Percentiles rank a stretch among this genome's conserved stretches.
These are phyloP conservation scores for Quercus robur DNA, from an alignment of 306 rosid species.

Conservation along the genomic window DNA sequence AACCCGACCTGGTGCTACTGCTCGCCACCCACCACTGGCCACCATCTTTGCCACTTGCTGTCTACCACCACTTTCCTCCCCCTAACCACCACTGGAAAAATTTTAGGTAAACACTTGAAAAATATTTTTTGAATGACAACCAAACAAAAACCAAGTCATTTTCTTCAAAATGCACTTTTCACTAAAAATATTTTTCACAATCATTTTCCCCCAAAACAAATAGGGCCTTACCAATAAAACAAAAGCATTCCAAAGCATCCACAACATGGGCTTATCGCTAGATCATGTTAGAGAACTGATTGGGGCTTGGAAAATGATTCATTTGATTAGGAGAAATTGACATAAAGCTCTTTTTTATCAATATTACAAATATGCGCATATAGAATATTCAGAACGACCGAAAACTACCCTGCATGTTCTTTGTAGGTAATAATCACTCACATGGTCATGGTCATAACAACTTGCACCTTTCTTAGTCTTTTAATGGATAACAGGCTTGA, in stretches of 20 bases:
- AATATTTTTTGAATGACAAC: no score
- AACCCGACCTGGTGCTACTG: no score
- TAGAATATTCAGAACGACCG: background rate
- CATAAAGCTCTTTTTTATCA: background rate
- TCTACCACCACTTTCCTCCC: no score
- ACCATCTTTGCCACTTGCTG: no score
- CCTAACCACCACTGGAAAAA: no score
- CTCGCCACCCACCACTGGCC: no score
- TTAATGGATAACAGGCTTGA: conserved; percentile 86
- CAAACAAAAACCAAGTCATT: no score
- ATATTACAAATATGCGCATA: background rate
- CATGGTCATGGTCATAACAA: conserved; percentile 2
- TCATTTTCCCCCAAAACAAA: no score
- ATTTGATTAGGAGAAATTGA: background rate
- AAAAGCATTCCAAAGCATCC: background rate
- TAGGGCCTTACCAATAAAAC: no score
- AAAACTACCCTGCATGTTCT: background rate
- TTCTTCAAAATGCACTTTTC: no score
- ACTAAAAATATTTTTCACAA: no score
- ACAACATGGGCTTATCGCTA: background rate
- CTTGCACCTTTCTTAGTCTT: background rate
- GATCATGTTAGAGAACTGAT: background rate
- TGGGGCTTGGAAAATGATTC: background rate
- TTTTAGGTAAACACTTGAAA: no score
- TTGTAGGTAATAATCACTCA: background rate